A percentile compares a stretch with the other conserved stretches of the same genome.
Evolutionary conservation across 352 stramenopile genomes (phyloP).

Genomic region (Phytophthora meadii): DNA sequence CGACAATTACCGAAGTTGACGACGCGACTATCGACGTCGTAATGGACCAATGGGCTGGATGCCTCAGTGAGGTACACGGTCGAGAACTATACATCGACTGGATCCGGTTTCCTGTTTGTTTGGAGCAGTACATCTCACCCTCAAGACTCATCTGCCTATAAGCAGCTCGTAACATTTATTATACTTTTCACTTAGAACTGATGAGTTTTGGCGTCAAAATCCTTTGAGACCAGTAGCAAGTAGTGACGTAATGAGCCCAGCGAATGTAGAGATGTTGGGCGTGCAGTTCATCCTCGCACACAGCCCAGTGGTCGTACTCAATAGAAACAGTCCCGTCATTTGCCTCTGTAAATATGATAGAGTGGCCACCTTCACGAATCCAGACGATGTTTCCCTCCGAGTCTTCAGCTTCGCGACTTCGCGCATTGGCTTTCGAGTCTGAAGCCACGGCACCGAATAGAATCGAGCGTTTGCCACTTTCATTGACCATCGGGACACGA

Average conservation of each 20-base stretch:
- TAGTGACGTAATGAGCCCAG: background rate
- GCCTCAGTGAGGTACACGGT: background rate
- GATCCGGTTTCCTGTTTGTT: conserved; percentile 8
- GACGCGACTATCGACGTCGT: conserved; percentile 1
- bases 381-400: background rate
- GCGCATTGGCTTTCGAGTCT: too few relatives aligned
- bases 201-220: too few relatives aligned
- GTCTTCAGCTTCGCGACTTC: background rate
- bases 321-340: background rate
- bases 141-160: background rate
- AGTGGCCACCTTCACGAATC: background rate
- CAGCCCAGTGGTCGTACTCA: background rate
- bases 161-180: background rate
- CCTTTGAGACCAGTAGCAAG: too few relatives aligned
- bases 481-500: too few relatives aligned
- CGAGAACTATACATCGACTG: conserved; percentile 11
- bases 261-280: background rate
- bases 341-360: background rate
- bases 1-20: conserved; percentile 5
- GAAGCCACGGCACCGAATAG: too few relatives aligned
- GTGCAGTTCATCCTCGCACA: background rate
- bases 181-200: background rate
- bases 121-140: conserved; percentile 5
- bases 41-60: conserved; percentile 6
- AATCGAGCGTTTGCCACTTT: too few relatives aligned